Percentiles rank a stretch among this genome's conserved stretches.
Conservation (phyloP, 1,139 yeast genomes). For the Nakaseomyces kungkrabaensis region DNA sequence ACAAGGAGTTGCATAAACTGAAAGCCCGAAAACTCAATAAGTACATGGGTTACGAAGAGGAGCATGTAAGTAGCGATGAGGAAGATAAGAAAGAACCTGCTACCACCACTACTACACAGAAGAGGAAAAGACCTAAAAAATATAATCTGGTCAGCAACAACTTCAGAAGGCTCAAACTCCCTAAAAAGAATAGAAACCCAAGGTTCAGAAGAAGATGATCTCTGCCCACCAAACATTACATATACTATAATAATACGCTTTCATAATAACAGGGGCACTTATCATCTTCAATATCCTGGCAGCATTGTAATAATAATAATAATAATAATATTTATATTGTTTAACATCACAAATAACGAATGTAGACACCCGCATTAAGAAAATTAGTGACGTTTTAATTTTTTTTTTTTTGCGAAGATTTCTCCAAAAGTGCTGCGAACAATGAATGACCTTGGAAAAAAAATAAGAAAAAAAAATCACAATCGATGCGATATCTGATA, state of each 20-base stretch:
- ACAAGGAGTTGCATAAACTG: constrained; percentile 20
- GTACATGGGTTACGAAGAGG: constrained; percentile 12
- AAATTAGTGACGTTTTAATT: no score
- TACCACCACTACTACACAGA: constrained; percentile 3
- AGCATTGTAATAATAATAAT: no score
- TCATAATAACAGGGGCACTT: no score
- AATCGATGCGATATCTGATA: background rate
- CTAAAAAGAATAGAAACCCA: constrained; percentile 14
- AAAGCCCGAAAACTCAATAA: constrained; percentile 20
- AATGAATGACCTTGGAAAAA: no score
- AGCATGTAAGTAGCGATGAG: constrained; percentile 9
- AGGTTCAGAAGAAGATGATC: constrained; percentile 1
- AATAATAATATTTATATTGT: no score
- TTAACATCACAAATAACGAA: no score
- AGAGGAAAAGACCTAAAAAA: constrained; percentile 20
- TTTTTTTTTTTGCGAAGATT: no score
- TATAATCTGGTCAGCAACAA: constrained; percentile 30
- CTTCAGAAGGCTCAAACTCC: constrained; percentile 27
- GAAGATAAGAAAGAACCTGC: constrained; percentile 3
- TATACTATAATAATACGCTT: no score
- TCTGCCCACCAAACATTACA: no score
- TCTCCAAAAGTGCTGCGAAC: no score
- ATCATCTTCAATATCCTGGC: no score
- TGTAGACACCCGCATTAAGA: no score
- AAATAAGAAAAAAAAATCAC: background rate